Conservation (phyloP, 352 stramenopile genomes). For the Globisporangium carolinianum region DNA sequence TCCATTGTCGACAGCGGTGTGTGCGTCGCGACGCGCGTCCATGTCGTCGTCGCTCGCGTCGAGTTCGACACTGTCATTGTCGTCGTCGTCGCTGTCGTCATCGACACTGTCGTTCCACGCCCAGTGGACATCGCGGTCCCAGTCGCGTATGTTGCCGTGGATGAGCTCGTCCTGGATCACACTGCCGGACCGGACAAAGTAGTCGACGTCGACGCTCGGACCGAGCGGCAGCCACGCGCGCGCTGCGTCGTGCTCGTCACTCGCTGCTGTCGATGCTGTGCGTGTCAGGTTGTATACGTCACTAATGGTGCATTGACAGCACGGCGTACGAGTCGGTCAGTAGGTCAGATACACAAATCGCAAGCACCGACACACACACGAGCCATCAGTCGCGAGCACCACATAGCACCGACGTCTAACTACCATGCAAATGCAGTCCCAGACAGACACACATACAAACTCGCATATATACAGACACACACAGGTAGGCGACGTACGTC, state of each 20-base stretch:
- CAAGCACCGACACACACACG: neutral
- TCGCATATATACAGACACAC: no score
- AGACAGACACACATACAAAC: no score
- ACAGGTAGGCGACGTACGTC: slow-evolving; percentile 19
- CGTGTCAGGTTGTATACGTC: slow-evolving; percentile 11
- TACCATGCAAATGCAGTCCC: neutral
- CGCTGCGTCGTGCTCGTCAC: neutral
- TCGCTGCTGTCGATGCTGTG: neutral
- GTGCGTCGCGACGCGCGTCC: no score
- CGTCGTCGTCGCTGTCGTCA: neutral
- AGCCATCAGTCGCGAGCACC: neutral
- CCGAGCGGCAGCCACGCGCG: slow-evolving; percentile 6
- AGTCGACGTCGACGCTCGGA: slow-evolving; percentile 3
- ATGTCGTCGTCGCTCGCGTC: slow-evolving; percentile 29
- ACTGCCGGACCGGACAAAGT: slow-evolving; percentile 6
- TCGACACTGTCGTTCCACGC: slow-evolving; percentile 8
- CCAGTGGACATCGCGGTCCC: slow-evolving; percentile 3
- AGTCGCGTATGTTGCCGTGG: slow-evolving; percentile 8
- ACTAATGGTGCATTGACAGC: neutral
- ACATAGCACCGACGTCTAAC: no score
- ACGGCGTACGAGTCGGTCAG: neutral
- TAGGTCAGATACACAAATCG: neutral
- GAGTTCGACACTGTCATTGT: slow-evolving; percentile 16
- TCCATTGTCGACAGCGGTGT: neutral
- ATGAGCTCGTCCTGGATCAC: slow-evolving; percentile 12